These are phyloP conservation scores for Bruguiera gymnorhiza DNA, from an alignment of 345 rosid species.

Conservation along the genomic window DNA sequence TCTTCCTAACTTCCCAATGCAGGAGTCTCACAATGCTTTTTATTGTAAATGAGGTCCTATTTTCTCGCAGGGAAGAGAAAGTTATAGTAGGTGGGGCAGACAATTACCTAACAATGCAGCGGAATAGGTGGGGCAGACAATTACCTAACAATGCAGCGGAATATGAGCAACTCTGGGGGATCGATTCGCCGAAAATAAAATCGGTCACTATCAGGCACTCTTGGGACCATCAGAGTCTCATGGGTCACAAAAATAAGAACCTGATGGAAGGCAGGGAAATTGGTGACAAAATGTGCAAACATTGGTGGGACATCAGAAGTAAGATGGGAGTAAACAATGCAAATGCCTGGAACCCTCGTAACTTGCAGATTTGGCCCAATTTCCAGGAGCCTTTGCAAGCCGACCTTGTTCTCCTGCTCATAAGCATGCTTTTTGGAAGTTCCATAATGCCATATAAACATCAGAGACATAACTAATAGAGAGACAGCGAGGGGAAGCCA, in stretches of 20 bases:
- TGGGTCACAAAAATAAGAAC: constrained; percentile 29
- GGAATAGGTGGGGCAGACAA: constrained; percentile 17
- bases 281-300: constrained; percentile 34
- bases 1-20: too few relatives aligned
- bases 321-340: constrained; percentile 29
- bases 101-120: constrained; percentile 30
- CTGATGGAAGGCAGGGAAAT: constrained; percentile 35
- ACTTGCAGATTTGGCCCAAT: constrained; percentile 31
- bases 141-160: constrained; percentile 33
- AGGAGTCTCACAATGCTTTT: too few relatives aligned
- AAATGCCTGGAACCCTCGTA: constrained; percentile 33
- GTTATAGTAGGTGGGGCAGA: not conserved
- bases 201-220: constrained; percentile 20
- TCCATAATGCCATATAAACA: constrained; percentile 38
- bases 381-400: constrained; percentile 21
- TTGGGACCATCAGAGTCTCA: constrained; percentile 31
- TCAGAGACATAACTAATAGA: constrained; percentile 17
- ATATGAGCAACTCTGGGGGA: constrained; percentile 23
- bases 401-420: constrained; percentile 28
- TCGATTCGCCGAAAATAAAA: constrained; percentile 24
- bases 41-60: not conserved
- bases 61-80: not conserved
- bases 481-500: constrained; percentile 30
- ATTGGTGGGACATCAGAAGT: constrained; percentile 34
- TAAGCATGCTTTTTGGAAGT: constrained; percentile 23